Conservation (phyloP, 345 rosid genomes). For the Psidium friedrichsthalianum region DNA sequence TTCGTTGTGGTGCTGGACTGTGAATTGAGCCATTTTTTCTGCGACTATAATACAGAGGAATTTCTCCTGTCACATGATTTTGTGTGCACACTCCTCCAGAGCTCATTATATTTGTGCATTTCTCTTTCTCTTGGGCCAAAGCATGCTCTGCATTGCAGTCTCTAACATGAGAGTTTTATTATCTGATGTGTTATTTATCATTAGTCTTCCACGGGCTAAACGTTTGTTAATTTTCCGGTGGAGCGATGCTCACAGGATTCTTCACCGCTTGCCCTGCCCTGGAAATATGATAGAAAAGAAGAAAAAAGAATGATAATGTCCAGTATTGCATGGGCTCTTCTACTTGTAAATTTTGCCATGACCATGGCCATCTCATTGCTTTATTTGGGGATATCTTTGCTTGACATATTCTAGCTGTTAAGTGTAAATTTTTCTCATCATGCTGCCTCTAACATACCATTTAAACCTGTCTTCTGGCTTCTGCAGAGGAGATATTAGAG, state of each 20-base stretch:
- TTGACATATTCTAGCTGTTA: neutral
- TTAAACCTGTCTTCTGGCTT: neutral
- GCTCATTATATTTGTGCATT: neutral
- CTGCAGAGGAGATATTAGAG: slow-evolving; percentile 30
- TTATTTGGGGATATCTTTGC: neutral
- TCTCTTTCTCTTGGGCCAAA: neutral
- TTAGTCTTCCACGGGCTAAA: neutral
- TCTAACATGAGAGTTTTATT: neutral
- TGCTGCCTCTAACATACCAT: neutral
- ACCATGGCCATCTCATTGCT: neutral
- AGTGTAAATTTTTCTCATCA: neutral
- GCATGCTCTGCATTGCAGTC: neutral
- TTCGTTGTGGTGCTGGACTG: neutral
- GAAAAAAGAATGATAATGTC: neutral
- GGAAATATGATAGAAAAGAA: neutral
- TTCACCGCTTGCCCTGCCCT: neutral
- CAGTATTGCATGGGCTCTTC: neutral
- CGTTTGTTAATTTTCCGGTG: neutral
- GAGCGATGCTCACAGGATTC: neutral
- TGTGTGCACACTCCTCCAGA: neutral
- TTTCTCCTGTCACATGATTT: neutral
- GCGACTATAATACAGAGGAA: neutral
- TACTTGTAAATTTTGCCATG: neutral
- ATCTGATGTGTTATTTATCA: neutral
- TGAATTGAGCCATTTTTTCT: neutral